Evolutionary conservation across 495 filamentous ascomycete species (phyloP).

Genomic region (Immersiella caudata): DNA sequence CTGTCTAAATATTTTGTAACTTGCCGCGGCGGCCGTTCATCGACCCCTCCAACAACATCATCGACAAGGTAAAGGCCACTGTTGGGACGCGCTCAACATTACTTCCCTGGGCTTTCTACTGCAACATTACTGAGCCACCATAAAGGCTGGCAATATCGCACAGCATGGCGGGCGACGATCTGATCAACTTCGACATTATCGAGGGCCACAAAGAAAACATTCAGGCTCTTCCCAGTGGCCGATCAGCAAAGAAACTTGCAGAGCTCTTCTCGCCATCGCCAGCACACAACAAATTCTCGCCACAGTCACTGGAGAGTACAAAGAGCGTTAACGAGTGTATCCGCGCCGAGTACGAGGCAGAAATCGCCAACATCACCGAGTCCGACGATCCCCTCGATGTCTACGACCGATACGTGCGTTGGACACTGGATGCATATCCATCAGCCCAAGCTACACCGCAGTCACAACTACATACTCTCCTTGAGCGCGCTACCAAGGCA

Average conservation of each 20-base stretch:
- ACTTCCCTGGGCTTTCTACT: not conserved
- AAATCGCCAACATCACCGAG: constrained; percentile 75
- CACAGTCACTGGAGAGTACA: constrained; percentile 66
- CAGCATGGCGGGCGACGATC: constrained; percentile 54
- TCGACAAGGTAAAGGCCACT: constrained; percentile 13
- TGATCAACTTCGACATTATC: constrained; percentile 92
- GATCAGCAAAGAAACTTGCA: constrained; percentile 88
- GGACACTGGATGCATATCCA: constrained; percentile 93
- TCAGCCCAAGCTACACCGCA: constrained; percentile 89
- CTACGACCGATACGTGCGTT: constrained; percentile 95
- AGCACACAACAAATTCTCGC: constrained; percentile 54
- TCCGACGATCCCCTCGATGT: constrained; percentile 94
- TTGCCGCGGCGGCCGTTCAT: not conserved
- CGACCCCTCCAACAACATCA: constrained; percentile 13
- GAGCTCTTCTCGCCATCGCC: constrained; percentile 73
- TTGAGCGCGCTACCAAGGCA: constrained; percentile 88
- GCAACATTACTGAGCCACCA: not conserved
- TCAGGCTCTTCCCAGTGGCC: constrained; percentile 84
- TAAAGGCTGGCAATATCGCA: not conserved
- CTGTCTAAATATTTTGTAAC: constrained; percentile 25
- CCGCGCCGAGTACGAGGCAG: constrained; percentile 82
- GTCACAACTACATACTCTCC: constrained; percentile 82
- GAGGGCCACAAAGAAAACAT: constrained; percentile 98
- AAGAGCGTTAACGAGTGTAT: constrained; percentile 76
- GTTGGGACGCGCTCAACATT: not conserved